Base-by-base conservation (phyloP, 352 stramenopile species). In the Pythium volutum region DNA sequence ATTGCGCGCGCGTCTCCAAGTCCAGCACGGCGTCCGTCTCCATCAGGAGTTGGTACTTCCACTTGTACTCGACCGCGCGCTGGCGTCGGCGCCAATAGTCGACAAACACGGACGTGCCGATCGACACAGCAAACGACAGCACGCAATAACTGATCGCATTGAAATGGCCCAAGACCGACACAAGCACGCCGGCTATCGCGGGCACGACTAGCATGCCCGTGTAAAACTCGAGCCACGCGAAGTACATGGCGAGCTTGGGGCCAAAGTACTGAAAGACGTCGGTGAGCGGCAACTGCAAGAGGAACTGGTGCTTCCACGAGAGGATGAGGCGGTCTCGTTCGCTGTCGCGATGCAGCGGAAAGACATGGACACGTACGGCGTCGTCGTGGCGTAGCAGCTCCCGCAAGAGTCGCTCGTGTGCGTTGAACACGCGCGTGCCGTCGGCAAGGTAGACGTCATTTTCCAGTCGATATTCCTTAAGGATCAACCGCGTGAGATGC, bases 191-290 rank as follows among this genome's bases (percentile, higher is more conserved):
- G 15, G 75, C 66, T 18, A 83, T 55, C 1, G 69, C 73, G 9
- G 86, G 82, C 0, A 84, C 43, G 2, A 91, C 34, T 22, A 96
- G 70, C 72, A 90, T 82, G 18, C 74, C 66, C 6, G 88, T 96
- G 73, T 95, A 96, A 52, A 91, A 95, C n/a, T 80, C 77, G 54
- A 96, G 69, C 72, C 83, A 95, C 1, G 78, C 76, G 57, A 89
- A 87, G 62, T 89, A 89, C 79, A 89, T 89, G 52, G 73, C 76
- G 47, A 89, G 78, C 46, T 75, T 75, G 14, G 79, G 79, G 0
- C 79, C 79, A 64, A 87, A 87, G 62, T 89, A 89, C 57, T 69
- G 65, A 66, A 84, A 79, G 29, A 89, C 77, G 5, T 83, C 77
- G 10, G 51, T 25, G 23, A 87, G 59, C 7, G 77, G 77, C 22